Base-by-base conservation (phyloP, 2,329 filamentous ascomycete species). In the Phyllosticta ampelicida region DNA sequence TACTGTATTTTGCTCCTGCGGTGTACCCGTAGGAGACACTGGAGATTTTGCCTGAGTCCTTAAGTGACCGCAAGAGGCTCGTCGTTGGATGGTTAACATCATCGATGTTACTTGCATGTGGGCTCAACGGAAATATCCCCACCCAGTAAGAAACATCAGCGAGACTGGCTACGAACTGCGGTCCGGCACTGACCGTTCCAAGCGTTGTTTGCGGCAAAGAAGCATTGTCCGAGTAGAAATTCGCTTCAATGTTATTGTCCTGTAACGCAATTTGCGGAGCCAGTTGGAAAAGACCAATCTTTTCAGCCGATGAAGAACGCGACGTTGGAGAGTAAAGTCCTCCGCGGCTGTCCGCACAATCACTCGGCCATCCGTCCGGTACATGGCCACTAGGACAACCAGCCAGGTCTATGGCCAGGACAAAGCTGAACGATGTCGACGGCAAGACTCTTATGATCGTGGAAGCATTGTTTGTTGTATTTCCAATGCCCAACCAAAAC, bases 11-110 rank as follows among this genome's bases (percentile, higher is more conserved):
- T 6, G 71, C 69, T 3, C 71, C 72, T 9, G 72, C 71, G 4
- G 71, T 73, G 56, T 73, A 74, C 1, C 62, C 67, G 64, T 64
- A 74, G 2, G 68, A 71, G 6, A 66, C 49, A 53, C 70, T 70
- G 0, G 70, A 64, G 9, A 73, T 71, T 5, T 60, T 55, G 20
- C 61, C n/a, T n/a, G 61, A 18, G 62, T 56, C 9, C 63, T 56
- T 51, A 4, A 59, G 20, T 0, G 28, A 19, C 18, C 51, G 20
- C 16, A 59, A 19, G 6, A 55, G 29, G 6, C 56, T 55, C 18
- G n/a, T n/a, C n/a, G n/a, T n/a, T n/a, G n/a, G n/a, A n/a, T n/a
- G n/a, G n/a, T n/a, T n/a, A n/a, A n/a, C n/a, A n/a, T n/a, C n/a
- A n/a, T n/a, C n/a, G n/a, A n/a, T n/a, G n/a, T n/a, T n/a, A n/a